Base-by-base conservation (phyloP, 2,329 filamentous ascomycete genomes). In the Calonectria pseudoturangicola region DNA sequence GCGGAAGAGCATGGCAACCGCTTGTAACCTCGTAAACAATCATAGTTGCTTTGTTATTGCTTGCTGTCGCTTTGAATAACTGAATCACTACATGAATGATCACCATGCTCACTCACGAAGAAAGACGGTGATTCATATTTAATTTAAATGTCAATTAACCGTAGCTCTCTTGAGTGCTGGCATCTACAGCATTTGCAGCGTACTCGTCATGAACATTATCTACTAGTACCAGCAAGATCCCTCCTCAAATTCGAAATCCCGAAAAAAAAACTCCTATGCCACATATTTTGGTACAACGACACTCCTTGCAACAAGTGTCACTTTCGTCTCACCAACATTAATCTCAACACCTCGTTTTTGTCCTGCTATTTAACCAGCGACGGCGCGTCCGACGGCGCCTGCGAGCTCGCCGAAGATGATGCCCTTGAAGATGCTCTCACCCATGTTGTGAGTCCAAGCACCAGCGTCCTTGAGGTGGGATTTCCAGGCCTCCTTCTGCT, bases 371-470 rank as follows among this genome's bases (percentile, higher is more conserved):
- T 79, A 88, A 68, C 79, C 86, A 43, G 81, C 86, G 66, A 90
- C 85, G 58, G 88, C 86, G 36, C 85, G 86, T 6, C 91, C 89
- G 18, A 94, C 90, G 65, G 88, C 85, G 2, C 90, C 93, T 1
- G 90, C 93, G 75, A 94, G 87, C 84, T 95, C 90, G 25, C 92
- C 90, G 84, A 97, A 97, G 74, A 97, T 85, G 39, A 97, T 90
- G 3, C 94, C 93, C 84, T 92, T 92, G 77, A 97, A 89, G 36
- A 97, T 90, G 12, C 87, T 88, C 86, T 96, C 94, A 3, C 94
- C 94, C 87, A 96, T 94, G 45, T 91, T 88, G 81, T 93, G 92
- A n/a, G 90, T 90, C 95, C 94, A 97, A 75, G 95, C 91, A 0
- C 95, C 95, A 0, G 94, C 92, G 68, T 92, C 88, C 68, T 87